Evolutionary conservation across 1,139 yeast species (phyloP), one percentile per base, ranked within the genome.

Genomic region (Hyphopichia burtonii): DNA sequence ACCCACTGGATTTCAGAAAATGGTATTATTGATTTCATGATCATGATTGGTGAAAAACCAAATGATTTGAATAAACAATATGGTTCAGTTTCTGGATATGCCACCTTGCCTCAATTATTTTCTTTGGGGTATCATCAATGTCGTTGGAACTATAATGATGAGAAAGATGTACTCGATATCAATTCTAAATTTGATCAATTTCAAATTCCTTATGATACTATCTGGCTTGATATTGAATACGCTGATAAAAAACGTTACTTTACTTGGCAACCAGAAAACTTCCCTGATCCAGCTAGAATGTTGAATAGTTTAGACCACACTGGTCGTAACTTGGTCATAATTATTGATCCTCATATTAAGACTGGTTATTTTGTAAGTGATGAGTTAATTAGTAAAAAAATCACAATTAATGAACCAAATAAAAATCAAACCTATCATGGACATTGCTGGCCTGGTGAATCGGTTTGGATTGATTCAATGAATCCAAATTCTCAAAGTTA

Each of bases 371-470:
- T 68, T 19, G 79, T 88, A 1, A 84, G 91, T 55, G 74, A 84
- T 11, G 63, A 59, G 1, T 52, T 86, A 23, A 60, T 68, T 15
- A 59, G 69, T 11, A 58, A 72, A 22, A 54, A 64, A 18, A 48
- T 66, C 2, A 61, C 70, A 1, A 68, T 74, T 43, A 71, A 74
- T 17, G 81, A 80, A 36, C 40, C 59, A 3, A 36, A 45, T 2
- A 33, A 33, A 16, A 66, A 71, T 34, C 61, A 67, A 1, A 65
- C 82, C 2, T 91, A 74, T 58, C 71, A 77, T 45, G 99, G 97
- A 2, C 94, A 90, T 61, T 93, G 99, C 64, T 93, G 99, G 99
- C 98, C 99, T 1, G 99, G 99, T 0, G 91, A 87, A 53, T 86
- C 96, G 0, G 74, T 89, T 3, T 93, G 99, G 98, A 78, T 93